Evolutionary conservation across 225 moss, liverwort and hornwort genomes (phyloP).

Genomic region (Takakia lepidozioides): DNA sequence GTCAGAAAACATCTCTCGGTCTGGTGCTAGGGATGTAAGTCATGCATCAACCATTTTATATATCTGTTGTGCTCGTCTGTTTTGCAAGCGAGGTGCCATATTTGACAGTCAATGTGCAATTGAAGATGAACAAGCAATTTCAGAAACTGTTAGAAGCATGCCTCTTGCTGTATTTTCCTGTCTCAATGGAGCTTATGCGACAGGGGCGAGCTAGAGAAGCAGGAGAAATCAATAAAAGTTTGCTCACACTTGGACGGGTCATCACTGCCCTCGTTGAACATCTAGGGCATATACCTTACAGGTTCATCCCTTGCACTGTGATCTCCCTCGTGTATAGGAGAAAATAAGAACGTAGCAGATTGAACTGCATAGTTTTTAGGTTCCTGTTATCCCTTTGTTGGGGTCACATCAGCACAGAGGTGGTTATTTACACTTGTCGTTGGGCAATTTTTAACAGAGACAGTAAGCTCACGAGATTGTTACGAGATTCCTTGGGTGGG

Average conservation of each 20-base stretch:
- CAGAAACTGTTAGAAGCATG: too few species aligned
- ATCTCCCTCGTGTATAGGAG: too few species aligned
- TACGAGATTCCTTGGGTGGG: constrained; percentile 92
- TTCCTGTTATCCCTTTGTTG: constrained; percentile 4
- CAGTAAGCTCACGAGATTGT: constrained; percentile 86
- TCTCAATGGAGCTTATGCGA: not conserved
- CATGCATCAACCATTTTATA: not conserved
- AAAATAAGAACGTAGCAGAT: too few species aligned
- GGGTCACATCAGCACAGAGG: not conserved
- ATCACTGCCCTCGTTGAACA: constrained; percentile 95
- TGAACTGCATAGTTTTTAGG: too few species aligned
- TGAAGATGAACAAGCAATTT: too few species aligned
- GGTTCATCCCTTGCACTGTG: too few species aligned
- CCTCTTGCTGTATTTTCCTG: not conserved
- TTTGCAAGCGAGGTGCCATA: not conserved
- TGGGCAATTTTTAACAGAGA: constrained; percentile 38
- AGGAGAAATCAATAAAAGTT: constrained; percentile 95
- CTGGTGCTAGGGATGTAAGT: constrained; percentile 80
- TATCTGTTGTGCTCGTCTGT: not conserved
- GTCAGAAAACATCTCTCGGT: constrained; percentile 95
- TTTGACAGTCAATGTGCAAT: too few species aligned
- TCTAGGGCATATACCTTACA: constrained; percentile 87
- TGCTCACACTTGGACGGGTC: constrained; percentile 88
- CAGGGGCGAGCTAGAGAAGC: constrained; percentile 93
- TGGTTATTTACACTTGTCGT: too few species aligned